phyloP scores from a whole-genome alignment of 805 yeast species.

The Saccharomyces paradoxus region DNA sequence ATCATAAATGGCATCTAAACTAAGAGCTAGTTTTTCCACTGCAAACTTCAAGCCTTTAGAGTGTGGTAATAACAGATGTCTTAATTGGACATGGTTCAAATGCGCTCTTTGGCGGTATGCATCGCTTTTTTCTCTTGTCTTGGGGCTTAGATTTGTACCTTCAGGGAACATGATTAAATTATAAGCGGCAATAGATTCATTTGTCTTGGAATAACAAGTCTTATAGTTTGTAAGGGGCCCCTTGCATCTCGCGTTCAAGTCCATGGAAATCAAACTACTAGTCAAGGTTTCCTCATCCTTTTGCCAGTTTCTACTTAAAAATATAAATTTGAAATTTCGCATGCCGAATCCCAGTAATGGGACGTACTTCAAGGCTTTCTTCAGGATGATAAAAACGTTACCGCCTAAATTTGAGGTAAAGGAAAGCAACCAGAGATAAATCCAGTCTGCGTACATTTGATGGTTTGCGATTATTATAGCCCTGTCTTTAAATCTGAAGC shows the following conservation, averaged over 20 bases:
- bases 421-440: constrained; percentile 75
- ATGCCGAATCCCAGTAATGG: constrained; percentile 84
- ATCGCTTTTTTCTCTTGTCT: constrained; percentile 50
- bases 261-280: constrained; percentile 45
- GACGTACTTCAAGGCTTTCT: constrained; percentile 57
- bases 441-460: constrained; percentile 91
- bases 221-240: constrained; percentile 38
- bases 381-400: constrained; percentile 64
- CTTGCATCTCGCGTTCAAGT: constrained; percentile 47
- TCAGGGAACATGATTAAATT: constrained; percentile 79
- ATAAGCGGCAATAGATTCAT: constrained; percentile 35
- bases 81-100: constrained; percentile 36
- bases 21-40: constrained; percentile 43
- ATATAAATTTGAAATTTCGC: constrained; percentile 67
- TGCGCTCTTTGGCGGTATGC: constrained; percentile 46
- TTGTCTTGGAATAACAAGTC: not conserved
- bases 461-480: constrained; percentile 75
- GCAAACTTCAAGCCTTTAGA: constrained; percentile 65
- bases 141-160: constrained; percentile 73
- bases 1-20: constrained; percentile 62
- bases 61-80: constrained; percentile 69
- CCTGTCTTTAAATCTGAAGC: constrained; percentile 36
- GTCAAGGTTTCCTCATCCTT: constrained; percentile 48
- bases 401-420: constrained; percentile 60
- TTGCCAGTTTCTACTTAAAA: constrained; percentile 78